Base-by-base conservation (phyloP, 371 early-diverging fungal genomes). In the Chytridiales sp. region DNA sequence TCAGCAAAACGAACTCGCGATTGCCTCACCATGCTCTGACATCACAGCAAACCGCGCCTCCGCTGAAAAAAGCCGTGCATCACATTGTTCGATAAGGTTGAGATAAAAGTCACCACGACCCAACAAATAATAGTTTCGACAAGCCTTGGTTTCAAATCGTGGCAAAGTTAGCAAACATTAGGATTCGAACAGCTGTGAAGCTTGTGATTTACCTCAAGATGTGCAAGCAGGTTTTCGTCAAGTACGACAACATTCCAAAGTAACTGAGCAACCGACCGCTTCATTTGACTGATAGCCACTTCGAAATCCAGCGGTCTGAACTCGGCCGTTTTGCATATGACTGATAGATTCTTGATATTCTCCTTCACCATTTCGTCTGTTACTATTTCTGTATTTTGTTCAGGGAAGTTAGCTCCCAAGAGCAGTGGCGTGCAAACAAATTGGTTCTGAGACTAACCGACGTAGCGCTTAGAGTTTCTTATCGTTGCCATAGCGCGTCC, bases 401-500 rank as follows among this genome's bases (percentile, higher is more conserved):
- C 9, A 47, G 47, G n/a, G 34, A 5, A 35, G 42, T 3, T 34
- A 36, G 39, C 39, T 13, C 24, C 24, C 13, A 48, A 13, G 26
- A 48, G 19, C 11, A 13, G 11, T 30, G 8, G 9, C n/a, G n/a
- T n/a, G n/a, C n/a, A n/a, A n/a, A n/a, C n/a, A n/a, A n/a, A n/a
- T n/a, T n/a, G n/a, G n/a, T n/a, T n/a, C n/a, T n/a, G n/a, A n/a
- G n/a, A 19, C n/a, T 51, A n/a, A 56, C 57, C 57, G 31, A 42
- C 19, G 1, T 43, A 36, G 26, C 42, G 13, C 19, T 36, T 39
- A 17, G 61, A 61, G 42, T 81, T 62, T 15, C 57, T 59, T 11
- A 86, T 84, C 17, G 85, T 86, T 1, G 81, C 77, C 13, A 88
- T 78, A 0, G 88, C 83, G 58, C 87, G 87, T 1, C 91, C 91